Base-by-base conservation (phyloP, 148 eudicot species). In the Beta vulgaris region DNA sequence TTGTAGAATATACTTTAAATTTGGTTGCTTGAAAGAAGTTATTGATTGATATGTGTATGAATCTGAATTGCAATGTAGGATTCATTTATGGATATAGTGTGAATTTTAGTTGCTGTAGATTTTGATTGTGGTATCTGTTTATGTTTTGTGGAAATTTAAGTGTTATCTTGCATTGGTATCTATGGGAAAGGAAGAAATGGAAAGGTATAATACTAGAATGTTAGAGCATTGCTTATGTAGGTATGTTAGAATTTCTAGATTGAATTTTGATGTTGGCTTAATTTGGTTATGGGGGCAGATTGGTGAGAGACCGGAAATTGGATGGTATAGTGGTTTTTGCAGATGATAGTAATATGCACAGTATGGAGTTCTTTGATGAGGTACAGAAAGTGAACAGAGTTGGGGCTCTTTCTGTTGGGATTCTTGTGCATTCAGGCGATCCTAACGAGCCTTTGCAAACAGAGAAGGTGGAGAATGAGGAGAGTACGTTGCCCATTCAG, bases 311-410 rank as follows among this genome's bases (percentile, higher is more conserved):
- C 18, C 72, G 81, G 84, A 90, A 82, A 72, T 80, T 95, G 73
- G 96, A 95, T 84, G 99, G 99, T 18, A 80, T 92, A 48, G 94
- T 95, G 84, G 82, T 88, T 83, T 95, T 95, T 87, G 97, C 91
- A 19, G 99, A 95, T 82, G 99, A 95, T 84, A 95, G 97, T 86
- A 95, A 95, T 83, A 90, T 95, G 97, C 97, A 92, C 69, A 88
- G 92, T 81, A 71, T 92, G 86, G 97, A 95, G 77, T 84, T 95
- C 39, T 95, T 95, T 80, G 99, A 95, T 73, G 99, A 95, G 91
- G 85, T 88, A 15, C 99, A 95, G 51, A 92, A 80, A 44, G 92
- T 95, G 82, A 85, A 89, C 54, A 87, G 89, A 82, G 71, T 92
- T 35, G 97, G 97, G 68, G 97, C 94, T 37, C 81, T 95, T 78